Conservation (phyloP, 495 filamentous ascomycete genomes). For the Poronia punctata region DNA sequence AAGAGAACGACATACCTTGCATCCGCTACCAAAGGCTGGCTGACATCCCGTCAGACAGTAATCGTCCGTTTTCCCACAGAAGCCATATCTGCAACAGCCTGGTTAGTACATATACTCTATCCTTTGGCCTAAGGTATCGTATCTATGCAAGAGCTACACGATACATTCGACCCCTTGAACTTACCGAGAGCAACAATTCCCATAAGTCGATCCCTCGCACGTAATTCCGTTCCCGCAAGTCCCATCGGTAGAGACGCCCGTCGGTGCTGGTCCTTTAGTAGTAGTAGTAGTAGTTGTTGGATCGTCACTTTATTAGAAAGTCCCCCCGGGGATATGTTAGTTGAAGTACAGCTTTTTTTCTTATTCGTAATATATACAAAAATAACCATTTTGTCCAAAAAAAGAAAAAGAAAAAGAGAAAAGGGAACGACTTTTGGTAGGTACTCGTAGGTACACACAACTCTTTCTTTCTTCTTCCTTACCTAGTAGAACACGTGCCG, state of each 20-base stretch:
- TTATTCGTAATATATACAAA: too few species aligned
- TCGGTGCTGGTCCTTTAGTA: slow-evolving; percentile 14
- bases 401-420: too few species aligned
- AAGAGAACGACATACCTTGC: slow-evolving; percentile 18
- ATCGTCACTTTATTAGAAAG: too few species aligned
- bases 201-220: slow-evolving; percentile 32
- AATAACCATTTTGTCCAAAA: too few species aligned
- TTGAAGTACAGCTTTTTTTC: too few species aligned
- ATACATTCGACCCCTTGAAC: too few species aligned
- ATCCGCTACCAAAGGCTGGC: slow-evolving; percentile 30
- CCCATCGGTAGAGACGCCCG: slow-evolving; percentile 27
- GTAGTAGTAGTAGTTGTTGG: slow-evolving; percentile 11
- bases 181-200: slow-evolving; percentile 35
- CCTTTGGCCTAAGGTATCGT: neutral
- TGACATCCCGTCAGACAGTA: slow-evolving; percentile 36
- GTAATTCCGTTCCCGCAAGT: slow-evolving; percentile 37
- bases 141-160: too few species aligned
- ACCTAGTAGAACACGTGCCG: slow-evolving; percentile 38
- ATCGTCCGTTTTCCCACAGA: slow-evolving; percentile 32
- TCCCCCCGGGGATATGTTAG: too few species aligned
- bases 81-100: slow-evolving; percentile 21
- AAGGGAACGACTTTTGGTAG: slow-evolving; percentile 9
- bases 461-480: too few species aligned
- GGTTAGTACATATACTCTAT: neutral
- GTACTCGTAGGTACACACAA: too few species aligned